phyloP scores from a whole-genome alignment of 352 stramenopile genomes.

The Phytophthora ohioensis region DNA sequence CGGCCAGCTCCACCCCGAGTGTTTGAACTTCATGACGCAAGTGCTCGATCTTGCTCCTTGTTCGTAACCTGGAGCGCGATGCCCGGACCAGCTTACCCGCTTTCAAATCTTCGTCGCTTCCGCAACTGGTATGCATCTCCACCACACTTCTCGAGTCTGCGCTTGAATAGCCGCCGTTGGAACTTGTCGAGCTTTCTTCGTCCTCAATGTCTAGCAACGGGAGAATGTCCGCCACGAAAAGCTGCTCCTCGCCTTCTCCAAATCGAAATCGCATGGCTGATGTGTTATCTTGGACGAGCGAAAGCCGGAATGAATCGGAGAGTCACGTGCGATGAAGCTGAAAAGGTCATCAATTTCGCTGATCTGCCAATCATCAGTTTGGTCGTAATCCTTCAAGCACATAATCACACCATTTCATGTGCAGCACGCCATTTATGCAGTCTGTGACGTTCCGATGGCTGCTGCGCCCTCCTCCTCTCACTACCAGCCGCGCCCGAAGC shows the following conservation, averaged over 20 bases:
- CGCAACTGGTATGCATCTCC: slow-evolving; percentile 2
- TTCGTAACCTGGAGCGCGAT: neutral
- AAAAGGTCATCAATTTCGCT: neutral
- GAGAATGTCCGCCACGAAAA: slow-evolving; percentile 27
- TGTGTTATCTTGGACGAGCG: neutral
- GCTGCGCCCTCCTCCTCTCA: neutral
- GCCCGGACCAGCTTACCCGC: neutral
- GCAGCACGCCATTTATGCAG: neutral
- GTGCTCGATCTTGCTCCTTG: slow-evolving; percentile 13
- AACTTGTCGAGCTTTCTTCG: slow-evolving; percentile 4
- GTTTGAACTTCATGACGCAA: slow-evolving; percentile 26
- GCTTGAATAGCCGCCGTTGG: neutral
- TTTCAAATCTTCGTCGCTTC: slow-evolving; percentile 8
- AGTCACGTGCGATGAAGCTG: neutral
- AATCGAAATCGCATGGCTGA: slow-evolving; percentile 27
- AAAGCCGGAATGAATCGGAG: slow-evolving; percentile 15
- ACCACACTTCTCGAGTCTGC: neutral
- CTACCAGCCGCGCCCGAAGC: slow-evolving; percentile 8
- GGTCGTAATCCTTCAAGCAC: neutral
- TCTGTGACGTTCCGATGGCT: neutral
- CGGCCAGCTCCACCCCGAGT: slow-evolving; percentile 15
- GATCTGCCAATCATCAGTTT: slow-evolving; percentile 5
- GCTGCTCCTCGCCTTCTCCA: slow-evolving; percentile 24
- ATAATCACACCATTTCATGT: neutral
- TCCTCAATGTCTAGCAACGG: slow-evolving; percentile 24